A percentile compares a stretch with the other conserved stretches of the same genome.
phyloP scores from a whole-genome alignment of 176 grass and related monocot genomes.

The Oropetium thomaeum region DNA sequence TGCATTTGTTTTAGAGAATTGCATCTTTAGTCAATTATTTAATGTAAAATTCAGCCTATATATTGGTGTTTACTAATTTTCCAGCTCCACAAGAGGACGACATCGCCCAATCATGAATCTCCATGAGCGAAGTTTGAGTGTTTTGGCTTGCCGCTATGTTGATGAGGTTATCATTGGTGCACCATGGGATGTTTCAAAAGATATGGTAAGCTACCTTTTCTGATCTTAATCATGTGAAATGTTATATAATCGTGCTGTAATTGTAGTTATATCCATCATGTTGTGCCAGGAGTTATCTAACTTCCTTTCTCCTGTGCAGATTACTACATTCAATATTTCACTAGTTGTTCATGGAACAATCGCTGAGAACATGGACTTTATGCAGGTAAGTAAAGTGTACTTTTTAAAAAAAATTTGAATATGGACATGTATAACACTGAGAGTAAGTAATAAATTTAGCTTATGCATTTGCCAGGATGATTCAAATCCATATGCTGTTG shows the following conservation, averaged over 20 bases:
- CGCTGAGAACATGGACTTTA: conserved; percentile 81
- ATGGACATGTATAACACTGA: conserved; percentile 2
- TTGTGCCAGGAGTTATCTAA: background rate
- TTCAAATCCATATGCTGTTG: conserved; percentile 77
- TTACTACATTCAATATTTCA: conserved; percentile 80
- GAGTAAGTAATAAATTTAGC: conserved; percentile 6
- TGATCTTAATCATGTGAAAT: background rate
- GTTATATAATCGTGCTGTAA: background rate
- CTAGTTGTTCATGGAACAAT: conserved; percentile 74
- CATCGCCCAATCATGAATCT: conserved; percentile 98
- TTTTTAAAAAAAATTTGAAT: background rate
- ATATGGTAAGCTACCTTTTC: conserved; percentile 63
- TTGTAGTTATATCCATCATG: background rate
- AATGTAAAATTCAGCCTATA: background rate
- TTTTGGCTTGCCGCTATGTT: too few species aligned
- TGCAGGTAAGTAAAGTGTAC: conserved; percentile 38
- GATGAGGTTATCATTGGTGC: too few species aligned
- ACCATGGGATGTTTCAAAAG: too few species aligned
- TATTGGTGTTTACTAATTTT: conserved; percentile 22
- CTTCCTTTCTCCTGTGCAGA: conserved; percentile 41
- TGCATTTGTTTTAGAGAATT: conserved; percentile 4
- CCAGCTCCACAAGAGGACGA: conserved; percentile 38
- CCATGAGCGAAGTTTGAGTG: conserved; percentile 92
- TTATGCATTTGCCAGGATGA: conserved; percentile 53
- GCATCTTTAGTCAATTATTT: conserved; percentile 8